Evolutionary conservation across 163 green algal genomes (phyloP), one percentile per base, ranked within the genome.

Genomic region (Botryococcus braunii): DNA sequence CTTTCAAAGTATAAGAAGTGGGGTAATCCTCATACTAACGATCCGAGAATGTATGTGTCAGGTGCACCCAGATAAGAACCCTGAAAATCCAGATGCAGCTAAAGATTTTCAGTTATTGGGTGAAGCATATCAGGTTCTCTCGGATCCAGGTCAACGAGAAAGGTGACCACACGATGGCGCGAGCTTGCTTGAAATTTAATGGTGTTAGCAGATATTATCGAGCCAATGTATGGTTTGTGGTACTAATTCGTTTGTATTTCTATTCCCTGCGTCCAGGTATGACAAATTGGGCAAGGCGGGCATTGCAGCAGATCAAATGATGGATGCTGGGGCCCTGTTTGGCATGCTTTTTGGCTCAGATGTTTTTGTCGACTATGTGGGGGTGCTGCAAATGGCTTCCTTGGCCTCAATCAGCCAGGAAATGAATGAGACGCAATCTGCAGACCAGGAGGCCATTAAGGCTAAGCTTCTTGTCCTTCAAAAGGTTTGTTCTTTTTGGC

Each of bases 41-140:
- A 13, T 5, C 37, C 11, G n/a, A 47, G 5, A 4, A 4, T 61
- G 29, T 9, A 37, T 43, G 39, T 5, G 47, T 2, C 60, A 80
- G 77, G 72, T 77, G 36, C 85, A 91, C 69, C 85, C 85, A 8
- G 85, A 91, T 72, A 91, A 91, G 74, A 84, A 87, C 57, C 79
- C 76, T 0, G 61, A 77, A 43, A 77, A 90, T 66, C 69, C 76
- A 4, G 39, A 73, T 0, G 85, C 85, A 7, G 69, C 78, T 25
- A 25, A 49, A 8, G 70, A 74, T 38, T 91, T 91, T 41, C 80
- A 89, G 69, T 62, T 77, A 34, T 56, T 90, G 35, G 78, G 83
- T 3, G 77, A 82, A 31, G 85, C 85, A 0, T 91, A 91, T 71
- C 85, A 91, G 69, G 71, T 88, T 13, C 23, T 55, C 46, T 23